Evolutionary conservation across 352 stramenopile species (phyloP), one percentile per base, ranked within the genome.

Genomic region (Globisporangium splendens): DNA sequence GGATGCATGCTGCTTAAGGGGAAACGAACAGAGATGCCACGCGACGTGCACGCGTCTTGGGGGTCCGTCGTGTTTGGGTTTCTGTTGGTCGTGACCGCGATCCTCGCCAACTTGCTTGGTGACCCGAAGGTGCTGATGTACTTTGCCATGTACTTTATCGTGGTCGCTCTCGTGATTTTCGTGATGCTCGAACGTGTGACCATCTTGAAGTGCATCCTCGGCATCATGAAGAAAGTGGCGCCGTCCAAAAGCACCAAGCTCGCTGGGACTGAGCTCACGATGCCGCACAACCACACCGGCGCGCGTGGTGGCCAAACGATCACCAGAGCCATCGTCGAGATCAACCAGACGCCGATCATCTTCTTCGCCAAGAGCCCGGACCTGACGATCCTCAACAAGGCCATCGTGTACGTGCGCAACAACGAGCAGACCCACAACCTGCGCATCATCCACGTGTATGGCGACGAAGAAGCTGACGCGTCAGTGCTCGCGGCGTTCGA

Each of bases 351-450:
- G 17, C 87, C 87, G 0, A 91, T 94, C 61, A 61, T 97, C 12
- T 97, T 96, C 63, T 96, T 94, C 69, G 86, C 70, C 71, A 97
- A 97, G 74, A 53, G 65, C 1, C 80, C 86, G 28, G 85, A 97
- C 63, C 63, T 96, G 10, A 86, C 91, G 60, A 73, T 91, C 50
- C 59, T 96, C 43, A 97, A 97, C 75, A 97, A 97, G 63, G 88
- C 87, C 10, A 73, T 97, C 39, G 70, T 96, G 11, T 97, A 96
- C 59, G 88, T 96, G 50, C 81, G 82, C 15, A 67, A 83, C 18
- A 97, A 97, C 63, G 79, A 89, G 22, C 83, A 96, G 61, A 96
- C 88, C 4, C 72, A 89, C 50, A 86, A 78, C 21, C 70, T 97
- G 51, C 80, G 90, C 54, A 75, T 97, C 44, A 84, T 96, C 20